Percentiles rank a stretch among this genome's conserved stretches.
Evolutionary conservation across 1,139 yeast species (phyloP).

Genomic region (Saccharomyces hybrid): DNA sequence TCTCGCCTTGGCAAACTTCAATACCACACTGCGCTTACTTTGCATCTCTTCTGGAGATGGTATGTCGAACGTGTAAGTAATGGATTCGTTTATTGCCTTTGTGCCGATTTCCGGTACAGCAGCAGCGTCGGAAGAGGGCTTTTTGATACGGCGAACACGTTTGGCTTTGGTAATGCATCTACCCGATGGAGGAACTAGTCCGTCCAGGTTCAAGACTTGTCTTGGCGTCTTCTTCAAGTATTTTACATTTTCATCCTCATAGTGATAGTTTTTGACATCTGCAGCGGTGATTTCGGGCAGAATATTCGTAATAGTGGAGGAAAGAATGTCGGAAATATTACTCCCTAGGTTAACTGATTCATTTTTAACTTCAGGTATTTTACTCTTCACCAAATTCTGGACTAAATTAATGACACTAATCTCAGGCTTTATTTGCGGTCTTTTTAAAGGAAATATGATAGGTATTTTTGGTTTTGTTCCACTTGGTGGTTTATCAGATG

Average conservation of each 20-base stretch:
- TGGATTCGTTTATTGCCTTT: not conserved
- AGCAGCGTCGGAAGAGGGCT: not conserved
- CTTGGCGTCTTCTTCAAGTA: slow-evolving; percentile 5
- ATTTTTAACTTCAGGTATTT: not conserved
- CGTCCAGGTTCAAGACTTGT: slow-evolving; percentile 12
- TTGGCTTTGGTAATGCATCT: not conserved
- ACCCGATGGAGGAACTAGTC: slow-evolving; percentile 10
- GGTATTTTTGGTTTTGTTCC: not conserved
- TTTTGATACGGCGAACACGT: not conserved
- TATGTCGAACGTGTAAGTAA: not conserved
- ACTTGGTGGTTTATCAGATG: not conserved
- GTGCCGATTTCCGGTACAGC: not conserved
- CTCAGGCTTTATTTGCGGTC: not conserved
- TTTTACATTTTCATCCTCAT: slow-evolving; percentile 1
- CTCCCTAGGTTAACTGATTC: not conserved
- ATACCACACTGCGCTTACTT: slow-evolving; percentile 29
- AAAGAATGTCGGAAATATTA: slow-evolving; percentile 1
- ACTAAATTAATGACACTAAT: not conserved
- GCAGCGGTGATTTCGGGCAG: slow-evolving; percentile 1
- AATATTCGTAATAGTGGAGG: slow-evolving; percentile 3
- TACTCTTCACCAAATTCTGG: not conserved
- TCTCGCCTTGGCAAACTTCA: slow-evolving; percentile 23
- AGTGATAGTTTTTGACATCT: not conserved
- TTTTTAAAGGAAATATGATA: not conserved
- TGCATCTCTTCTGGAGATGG: slow-evolving; percentile 19